Base-by-base conservation (phyloP, 805 yeast species). In the Starmerella scarabaei region DNA sequence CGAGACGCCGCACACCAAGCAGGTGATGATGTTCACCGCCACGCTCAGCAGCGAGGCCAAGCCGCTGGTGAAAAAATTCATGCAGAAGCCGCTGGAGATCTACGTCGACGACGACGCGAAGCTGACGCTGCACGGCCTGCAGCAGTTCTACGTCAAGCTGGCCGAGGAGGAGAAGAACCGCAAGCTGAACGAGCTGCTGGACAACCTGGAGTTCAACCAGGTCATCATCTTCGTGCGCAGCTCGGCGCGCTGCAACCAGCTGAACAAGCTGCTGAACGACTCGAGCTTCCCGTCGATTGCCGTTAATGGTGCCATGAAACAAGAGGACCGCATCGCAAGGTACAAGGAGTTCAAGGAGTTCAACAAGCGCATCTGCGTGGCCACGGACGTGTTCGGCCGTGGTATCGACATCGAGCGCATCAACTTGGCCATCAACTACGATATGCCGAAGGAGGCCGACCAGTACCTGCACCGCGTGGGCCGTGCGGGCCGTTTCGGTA, bases 401-500 rank as follows among this genome's bases (percentile, higher is more conserved):
- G 98, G 98, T 71, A 91, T 88, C 57, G 98, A 88, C 74, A 88
- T 88, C 53, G 98, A 88, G 73, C 84, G 98, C 69, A 88, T 88
- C 67, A 88, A 88, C 68, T 68, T 88, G 63, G 98, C 98, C 47
- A 85, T 88, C 71, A 91, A 88, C 72, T 88, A 88, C 66, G 98
- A 88, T 66, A 69, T 88, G 70, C 95, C 98, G 54, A 70, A 65
- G 51, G 96, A 86, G 68, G 94, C 97, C 50, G 97, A 88, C 65
- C 96, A 91, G 66, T 88, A 91, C 67, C 75, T 88, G 62, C 98
- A 88, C 71, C 84, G 98, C 71, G 98, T 88, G 49, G 98, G 98
- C 60, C 85, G 98, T 76, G 98, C 98, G 53, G 98, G 98, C 68
- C 86, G 98, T 74, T 88, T 88, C 57, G 98, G 98, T 71, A 88